Conservation (phyloP, 495 filamentous ascomycete genomes). For the Podospora fimiseda region DNA sequence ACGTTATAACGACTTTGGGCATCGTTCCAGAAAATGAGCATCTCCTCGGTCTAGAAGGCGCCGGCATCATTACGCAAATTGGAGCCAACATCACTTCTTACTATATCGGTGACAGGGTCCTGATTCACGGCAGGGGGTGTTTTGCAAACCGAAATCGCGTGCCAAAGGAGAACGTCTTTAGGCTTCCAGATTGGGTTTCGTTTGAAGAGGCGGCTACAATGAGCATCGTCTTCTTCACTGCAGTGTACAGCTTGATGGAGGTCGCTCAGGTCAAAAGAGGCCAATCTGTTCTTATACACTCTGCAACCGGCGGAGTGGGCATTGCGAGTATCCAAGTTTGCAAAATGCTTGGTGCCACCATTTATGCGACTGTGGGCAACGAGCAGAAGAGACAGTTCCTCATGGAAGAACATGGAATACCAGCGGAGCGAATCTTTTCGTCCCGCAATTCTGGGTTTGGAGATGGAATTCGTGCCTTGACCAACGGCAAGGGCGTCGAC, state of each 20-base stretch:
- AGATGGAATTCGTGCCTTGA: conserved; percentile 35
- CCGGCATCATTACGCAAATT: conserved; percentile 6
- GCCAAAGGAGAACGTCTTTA: conserved; percentile 1
- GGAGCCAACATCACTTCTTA: conserved; percentile 7
- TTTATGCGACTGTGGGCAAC: conserved; percentile 43
- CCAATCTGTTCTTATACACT: conserved; percentile 46
- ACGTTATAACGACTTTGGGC: conserved; percentile 33
- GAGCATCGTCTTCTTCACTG: conserved; percentile 33
- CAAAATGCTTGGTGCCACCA: conserved; percentile 40
- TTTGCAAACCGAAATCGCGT: conserved; percentile 25
- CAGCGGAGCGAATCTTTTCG: conserved; percentile 34
- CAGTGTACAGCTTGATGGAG: conserved; percentile 35
- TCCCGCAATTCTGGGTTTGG: conserved; percentile 28
- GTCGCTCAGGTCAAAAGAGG: conserved; percentile 27
- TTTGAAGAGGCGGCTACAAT: conserved; percentile 43
- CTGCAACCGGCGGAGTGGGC: conserved; percentile 41
- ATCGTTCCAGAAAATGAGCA: conserved; percentile 30
- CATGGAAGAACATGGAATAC: conserved; percentile 30
- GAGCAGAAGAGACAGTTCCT: conserved; percentile 38
- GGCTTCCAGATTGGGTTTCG: conserved; percentile 30
- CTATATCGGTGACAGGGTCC: conserved; percentile 39
- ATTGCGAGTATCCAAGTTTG: conserved; percentile 41
- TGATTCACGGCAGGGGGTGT: conserved; percentile 24
- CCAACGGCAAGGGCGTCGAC: conserved; percentile 43
- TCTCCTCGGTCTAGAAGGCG: conserved; percentile 28